Evolutionary conservation across 768 basidiomycete species (phyloP).

Genomic region (Mycena epipterygia): DNA sequence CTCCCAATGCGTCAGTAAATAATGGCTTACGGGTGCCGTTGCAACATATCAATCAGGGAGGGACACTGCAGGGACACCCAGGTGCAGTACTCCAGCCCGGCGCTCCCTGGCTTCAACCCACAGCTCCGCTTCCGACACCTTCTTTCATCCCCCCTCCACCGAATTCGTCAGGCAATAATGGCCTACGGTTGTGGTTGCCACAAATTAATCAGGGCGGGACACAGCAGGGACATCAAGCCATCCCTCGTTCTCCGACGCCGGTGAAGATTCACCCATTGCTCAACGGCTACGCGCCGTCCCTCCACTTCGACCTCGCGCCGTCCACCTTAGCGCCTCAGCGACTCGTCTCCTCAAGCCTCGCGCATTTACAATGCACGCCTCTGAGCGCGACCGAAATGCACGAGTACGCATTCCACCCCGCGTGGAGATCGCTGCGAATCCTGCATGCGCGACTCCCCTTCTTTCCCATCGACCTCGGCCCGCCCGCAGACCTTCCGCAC

Average conservation of each 20-base stretch:
- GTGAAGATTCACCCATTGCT: slow-evolving; percentile 17
- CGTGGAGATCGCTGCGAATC: slow-evolving; percentile 54
- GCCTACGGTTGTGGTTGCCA: neutral
- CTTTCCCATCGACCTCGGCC: slow-evolving; percentile 57
- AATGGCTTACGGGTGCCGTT: too few relatives aligned
- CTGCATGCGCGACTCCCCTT: slow-evolving; percentile 52
- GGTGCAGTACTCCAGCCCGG: too few relatives aligned
- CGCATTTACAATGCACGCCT: neutral
- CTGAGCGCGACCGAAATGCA: slow-evolving; percentile 39
- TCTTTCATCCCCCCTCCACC: neutral
- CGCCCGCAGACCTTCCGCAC: neutral
- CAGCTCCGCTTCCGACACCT: too few relatives aligned
- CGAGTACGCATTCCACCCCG: slow-evolving; percentile 55
- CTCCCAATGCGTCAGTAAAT: too few relatives aligned
- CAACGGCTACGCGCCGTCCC: slow-evolving; percentile 49
- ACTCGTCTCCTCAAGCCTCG: neutral
- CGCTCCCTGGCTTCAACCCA: too few relatives aligned
- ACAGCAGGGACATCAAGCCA: neutral
- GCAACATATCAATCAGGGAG: too few relatives aligned
- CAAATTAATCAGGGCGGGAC: neutral
- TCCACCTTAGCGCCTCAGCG: slow-evolving; percentile 1
- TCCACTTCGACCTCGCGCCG: slow-evolving; percentile 57
- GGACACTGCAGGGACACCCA: too few relatives aligned
- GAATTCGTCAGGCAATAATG: neutral
- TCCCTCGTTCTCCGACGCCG: neutral